Conservation (phyloP, 441 rosid species). For the Gossypium gossypioides region DNA sequence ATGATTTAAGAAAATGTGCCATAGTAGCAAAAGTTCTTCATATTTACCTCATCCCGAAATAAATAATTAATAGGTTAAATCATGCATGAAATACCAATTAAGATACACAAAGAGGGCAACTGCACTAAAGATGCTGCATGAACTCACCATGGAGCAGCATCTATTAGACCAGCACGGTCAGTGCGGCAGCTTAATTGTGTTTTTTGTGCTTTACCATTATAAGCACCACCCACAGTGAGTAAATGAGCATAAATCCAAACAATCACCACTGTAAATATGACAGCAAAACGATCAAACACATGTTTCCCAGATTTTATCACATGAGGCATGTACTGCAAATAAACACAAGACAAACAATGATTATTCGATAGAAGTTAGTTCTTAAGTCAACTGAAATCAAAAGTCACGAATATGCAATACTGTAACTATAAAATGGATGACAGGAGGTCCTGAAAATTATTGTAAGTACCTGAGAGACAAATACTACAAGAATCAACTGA, state of each 20-base stretch:
- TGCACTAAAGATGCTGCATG: slow-evolving; percentile 1
- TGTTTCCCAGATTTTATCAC: slow-evolving; percentile 47
- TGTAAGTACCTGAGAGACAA: slow-evolving; percentile 68
- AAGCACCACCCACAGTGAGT: slow-evolving; percentile 87
- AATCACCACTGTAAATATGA: slow-evolving; percentile 57
- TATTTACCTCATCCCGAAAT: neutral
- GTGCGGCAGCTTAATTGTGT: slow-evolving; percentile 86
- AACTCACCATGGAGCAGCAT: slow-evolving; percentile 80
- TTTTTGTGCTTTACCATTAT: slow-evolving; percentile 44
- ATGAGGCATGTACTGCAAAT: slow-evolving; percentile 80
- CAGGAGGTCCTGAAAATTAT: neutral
- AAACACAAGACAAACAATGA: neutral
- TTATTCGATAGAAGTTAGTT: neutral
- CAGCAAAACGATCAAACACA: slow-evolving; percentile 69
- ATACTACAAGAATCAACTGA: slow-evolving; percentile 60
- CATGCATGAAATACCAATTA: neutral
- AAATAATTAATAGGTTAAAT: neutral
- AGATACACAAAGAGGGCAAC: slow-evolving; percentile 1
- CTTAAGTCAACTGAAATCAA: neutral
- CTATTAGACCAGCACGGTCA: slow-evolving; percentile 80
- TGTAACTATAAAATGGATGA: slow-evolving; percentile 2
- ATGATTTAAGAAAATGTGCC: slow-evolving; percentile 3
- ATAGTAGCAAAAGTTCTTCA: neutral
- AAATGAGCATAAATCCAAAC: slow-evolving; percentile 90
- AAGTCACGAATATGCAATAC: neutral